phyloP scores from a whole-genome alignment of 768 basidiomycete species.

The Pleurotus sapidus region DNA sequence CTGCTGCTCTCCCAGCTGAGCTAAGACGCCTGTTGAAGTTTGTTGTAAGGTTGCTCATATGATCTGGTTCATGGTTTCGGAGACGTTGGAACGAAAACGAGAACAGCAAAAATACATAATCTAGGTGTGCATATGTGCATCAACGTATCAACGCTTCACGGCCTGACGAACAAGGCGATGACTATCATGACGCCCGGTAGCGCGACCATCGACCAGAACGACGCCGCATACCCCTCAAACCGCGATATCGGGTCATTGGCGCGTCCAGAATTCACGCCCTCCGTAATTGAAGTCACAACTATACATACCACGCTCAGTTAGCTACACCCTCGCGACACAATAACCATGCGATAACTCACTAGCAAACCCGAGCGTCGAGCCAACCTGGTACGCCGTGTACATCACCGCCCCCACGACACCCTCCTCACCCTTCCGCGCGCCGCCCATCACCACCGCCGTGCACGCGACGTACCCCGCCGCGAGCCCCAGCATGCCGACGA shows the following conservation, averaged over 20 bases:
- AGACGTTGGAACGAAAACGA: no score
- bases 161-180: neutral
- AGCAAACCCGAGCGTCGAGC: conserved; percentile 9
- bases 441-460: conserved; percentile 12
- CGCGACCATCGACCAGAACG: conserved; percentile 1
- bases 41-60: no score
- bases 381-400: conserved; percentile 11
- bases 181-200: neutral
- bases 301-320: neutral
- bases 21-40: neutral
- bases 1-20: conserved; percentile 22
- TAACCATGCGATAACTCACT: neutral
- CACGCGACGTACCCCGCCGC: conserved; percentile 32
- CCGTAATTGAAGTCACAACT: conserved; percentile 1
- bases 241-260: neutral
- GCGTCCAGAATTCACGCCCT: conserved; percentile 1
- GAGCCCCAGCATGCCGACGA: conserved; percentile 39
- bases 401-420: conserved; percentile 13
- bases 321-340: neutral
- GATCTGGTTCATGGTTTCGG: no score
- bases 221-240: neutral
- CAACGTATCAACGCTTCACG: no score
- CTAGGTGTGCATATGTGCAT: no score
- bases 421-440: conserved; percentile 10
- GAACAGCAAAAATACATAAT: no score